These are phyloP conservation scores for Diddensiella santjacobensis DNA, from an alignment of 805 yeast species.

Conservation along the genomic window DNA sequence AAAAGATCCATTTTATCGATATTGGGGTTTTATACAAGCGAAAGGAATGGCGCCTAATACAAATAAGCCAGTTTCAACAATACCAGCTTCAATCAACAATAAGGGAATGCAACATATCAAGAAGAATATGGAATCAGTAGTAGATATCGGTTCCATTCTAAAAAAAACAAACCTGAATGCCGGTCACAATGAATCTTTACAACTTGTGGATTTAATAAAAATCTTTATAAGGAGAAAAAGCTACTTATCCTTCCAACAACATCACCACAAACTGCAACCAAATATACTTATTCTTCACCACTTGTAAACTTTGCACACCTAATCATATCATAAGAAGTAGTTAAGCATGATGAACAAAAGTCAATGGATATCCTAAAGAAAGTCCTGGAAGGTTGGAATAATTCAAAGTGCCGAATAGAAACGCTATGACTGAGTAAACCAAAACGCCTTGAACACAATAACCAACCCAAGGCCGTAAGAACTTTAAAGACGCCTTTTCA, in stretches of 20 bases:
- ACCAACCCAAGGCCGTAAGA: not conserved
- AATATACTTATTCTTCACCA: no score
- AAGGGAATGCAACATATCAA: slow-evolving; percentile 4
- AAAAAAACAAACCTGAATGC: no score
- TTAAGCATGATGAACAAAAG: not conserved
- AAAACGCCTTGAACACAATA: not conserved
- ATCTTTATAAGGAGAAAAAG: no score
- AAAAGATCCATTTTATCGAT: not conserved
- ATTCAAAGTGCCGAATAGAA: not conserved
- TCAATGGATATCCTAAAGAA: not conserved
- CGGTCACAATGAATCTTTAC: no score
- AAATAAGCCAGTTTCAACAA: slow-evolving; percentile 12
- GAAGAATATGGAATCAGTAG: slow-evolving; percentile 9
- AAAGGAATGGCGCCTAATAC: slow-evolving; percentile 18
- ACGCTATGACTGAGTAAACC: not conserved
- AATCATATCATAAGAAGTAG: no score
- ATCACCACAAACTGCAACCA: no score
- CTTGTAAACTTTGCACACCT: no score
- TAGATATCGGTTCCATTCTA: slow-evolving; percentile 16
- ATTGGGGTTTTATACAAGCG: slow-evolving; percentile 8
- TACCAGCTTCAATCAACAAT: slow-evolving; percentile 11
- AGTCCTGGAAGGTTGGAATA: not conserved
- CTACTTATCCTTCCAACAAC: no score
- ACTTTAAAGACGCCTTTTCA: not conserved
- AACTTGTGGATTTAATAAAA: no score